Evolutionary conservation across 805 yeast species (phyloP), one percentile per base, ranked within the genome.

Genomic region (Candida loeiensis): DNA sequence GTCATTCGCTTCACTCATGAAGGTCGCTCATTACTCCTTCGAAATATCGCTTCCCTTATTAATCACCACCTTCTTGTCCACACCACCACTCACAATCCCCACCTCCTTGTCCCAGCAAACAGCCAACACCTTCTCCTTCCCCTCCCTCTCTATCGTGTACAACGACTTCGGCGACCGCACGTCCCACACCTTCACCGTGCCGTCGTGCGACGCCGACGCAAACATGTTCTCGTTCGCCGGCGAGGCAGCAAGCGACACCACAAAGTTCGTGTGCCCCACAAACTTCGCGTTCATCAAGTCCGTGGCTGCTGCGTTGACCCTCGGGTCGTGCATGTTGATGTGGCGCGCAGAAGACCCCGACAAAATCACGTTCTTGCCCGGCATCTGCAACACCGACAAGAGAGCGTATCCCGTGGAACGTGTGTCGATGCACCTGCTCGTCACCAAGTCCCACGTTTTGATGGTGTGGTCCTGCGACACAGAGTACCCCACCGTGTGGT

Each of bases 341-440:
- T 93, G 98, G 63, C 99, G 83, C n/a, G 97, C 97, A 9, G 96
- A 83, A 1, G 97, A 88, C n/a, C 99, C 99, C 42, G 91, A 79
- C 6, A 90, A 95, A 21, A 93, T 64, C 40, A 93, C 68, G 46
- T 85, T 77, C 39, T 82, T 66, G 37, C 76, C 71, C 5, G 85
- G 78, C 45, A 93, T 69, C 49, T 81, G 81, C 21, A 80, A 70
- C 20, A 90, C 63, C 0, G 96, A 85, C 33, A 90, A 72, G 47
- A 93, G 71, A 8, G 98, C 82, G 61, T 77, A 90, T 11, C 90
- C 85, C 0, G 98, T 89, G 15, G 85, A 76, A 62, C 85, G 82
- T 3, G 97, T 85, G 58, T 89, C 96, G 20, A 93, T 84, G 53
- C 88, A 79, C 48, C 86, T 76, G 9, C 85, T 71, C 2, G 97